Percentiles rank a stretch among this genome's conserved stretches.
Evolutionary conservation across 2,329 filamentous ascomycete genomes (phyloP).

Genomic region (Furcasterigmium sp.): DNA sequence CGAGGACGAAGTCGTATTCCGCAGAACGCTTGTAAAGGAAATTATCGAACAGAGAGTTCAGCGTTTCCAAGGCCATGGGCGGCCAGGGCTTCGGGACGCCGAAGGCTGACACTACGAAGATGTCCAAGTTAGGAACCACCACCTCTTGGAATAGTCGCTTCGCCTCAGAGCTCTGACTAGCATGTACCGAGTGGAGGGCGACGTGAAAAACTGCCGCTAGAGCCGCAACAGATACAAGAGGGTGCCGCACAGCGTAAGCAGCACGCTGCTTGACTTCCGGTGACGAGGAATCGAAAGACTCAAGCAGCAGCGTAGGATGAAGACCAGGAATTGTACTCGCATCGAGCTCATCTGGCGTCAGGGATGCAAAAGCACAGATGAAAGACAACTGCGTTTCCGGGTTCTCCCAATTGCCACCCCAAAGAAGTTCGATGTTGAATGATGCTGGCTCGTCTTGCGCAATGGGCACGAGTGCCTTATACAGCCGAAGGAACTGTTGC

Average conservation of each 20-base stretch:
- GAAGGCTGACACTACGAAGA: conserved; percentile 74
- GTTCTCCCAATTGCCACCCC: conserved; percentile 86
- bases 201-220: conserved; percentile 65
- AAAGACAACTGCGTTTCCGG: conserved; percentile 91
- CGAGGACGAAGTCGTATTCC: conserved; percentile 81
- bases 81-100: conserved; percentile 76
- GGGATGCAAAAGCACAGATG: conserved; percentile 77
- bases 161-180: conserved; percentile 58
- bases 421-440: conserved; percentile 82
- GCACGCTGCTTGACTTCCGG: conserved; percentile 47
- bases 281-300: conserved; percentile 47
- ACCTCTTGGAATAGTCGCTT: conserved; percentile 63
- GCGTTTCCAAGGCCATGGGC: conserved; percentile 65
- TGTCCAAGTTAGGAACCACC: conserved; percentile 67
- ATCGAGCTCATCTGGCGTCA: conserved; percentile 71
- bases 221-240: conserved; percentile 83
- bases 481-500: conserved; percentile 75
- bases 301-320: conserved; percentile 66
- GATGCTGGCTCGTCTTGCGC: conserved; percentile 53
- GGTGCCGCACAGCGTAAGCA: conserved; percentile 68
- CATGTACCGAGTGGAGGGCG: conserved; percentile 54
- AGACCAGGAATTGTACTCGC: conserved; percentile 80
- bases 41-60: conserved; percentile 73
- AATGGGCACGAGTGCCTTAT: conserved; percentile 70
- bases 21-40: conserved; percentile 76